Percentiles rank a stretch among this genome's conserved stretches.
phyloP scores from a whole-genome alignment of 73 alveolate species.

The Tetrahymena borealis region DNA sequence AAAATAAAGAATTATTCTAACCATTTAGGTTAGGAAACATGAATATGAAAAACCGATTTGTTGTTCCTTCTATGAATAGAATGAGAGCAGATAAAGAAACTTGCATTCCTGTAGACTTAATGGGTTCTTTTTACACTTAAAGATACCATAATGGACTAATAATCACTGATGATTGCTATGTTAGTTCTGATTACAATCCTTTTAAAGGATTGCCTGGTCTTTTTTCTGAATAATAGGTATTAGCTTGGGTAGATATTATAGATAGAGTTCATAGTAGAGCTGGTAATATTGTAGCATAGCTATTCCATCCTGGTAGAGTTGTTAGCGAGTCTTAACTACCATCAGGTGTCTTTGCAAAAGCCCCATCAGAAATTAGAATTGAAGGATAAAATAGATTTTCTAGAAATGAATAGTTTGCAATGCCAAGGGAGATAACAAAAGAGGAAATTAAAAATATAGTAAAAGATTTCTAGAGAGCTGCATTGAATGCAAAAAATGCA shows the following conservation, averaged over 20 bases:
- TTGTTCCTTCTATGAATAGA: conserved; percentile 26
- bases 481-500: conserved; percentile 68
- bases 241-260: conserved; percentile 27
- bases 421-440: conserved; percentile 31
- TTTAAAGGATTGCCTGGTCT: conserved; percentile 21
- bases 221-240: not conserved
- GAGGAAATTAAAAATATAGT: conserved; percentile 56
- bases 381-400: conserved; percentile 19
- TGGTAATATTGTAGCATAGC: not conserved
- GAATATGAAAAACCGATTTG: conserved; percentile 11
- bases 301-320: conserved; percentile 32
- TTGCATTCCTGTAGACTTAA: not conserved
- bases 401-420: conserved; percentile 1
- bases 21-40: conserved; percentile 11
- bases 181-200: not conserved
- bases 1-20: conserved; percentile 9
- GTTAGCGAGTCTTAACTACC: conserved; percentile 8
- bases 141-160: conserved; percentile 20
- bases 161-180: conserved; percentile 7
- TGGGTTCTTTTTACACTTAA: conserved; percentile 15
- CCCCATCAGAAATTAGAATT: conserved; percentile 13
- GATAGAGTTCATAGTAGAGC: conserved; percentile 20
- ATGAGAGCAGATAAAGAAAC: conserved; percentile 8
- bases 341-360: conserved; percentile 7
- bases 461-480: conserved; percentile 58